These are phyloP conservation scores for Endoconidiophora polonica DNA, from an alignment of 2,329 filamentous ascomycete genomes.

Conservation along the genomic window DNA sequence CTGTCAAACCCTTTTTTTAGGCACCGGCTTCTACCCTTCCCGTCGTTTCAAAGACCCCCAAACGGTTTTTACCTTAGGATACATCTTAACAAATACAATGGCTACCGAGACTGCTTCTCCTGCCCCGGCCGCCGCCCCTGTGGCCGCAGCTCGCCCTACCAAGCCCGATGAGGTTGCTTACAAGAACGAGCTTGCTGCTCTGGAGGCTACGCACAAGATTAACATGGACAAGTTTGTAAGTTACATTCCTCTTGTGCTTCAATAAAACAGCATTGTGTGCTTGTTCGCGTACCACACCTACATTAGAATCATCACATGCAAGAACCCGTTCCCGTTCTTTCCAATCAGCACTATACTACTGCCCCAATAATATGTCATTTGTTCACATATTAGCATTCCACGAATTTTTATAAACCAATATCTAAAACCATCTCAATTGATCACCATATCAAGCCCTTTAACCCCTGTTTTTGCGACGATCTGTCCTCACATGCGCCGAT, in stretches of 20 bases:
- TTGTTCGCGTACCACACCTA: slow-evolving; percentile 8
- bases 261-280: too few relatives aligned
- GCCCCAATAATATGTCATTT: not conserved
- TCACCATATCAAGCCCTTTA: too few relatives aligned
- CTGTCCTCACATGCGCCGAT: too few relatives aligned
- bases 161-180: slow-evolving; percentile 77
- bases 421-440: too few relatives aligned
- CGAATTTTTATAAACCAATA: too few relatives aligned
- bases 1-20: slow-evolving; percentile 1
- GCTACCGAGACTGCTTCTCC: slow-evolving; percentile 29
- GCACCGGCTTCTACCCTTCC: not conserved
- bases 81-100: slow-evolving; percentile 3
- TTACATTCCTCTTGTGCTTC: slow-evolving; percentile 8
- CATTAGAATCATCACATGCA: not conserved
- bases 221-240: slow-evolving; percentile 44
- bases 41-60: not conserved
- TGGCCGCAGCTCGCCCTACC: slow-evolving; percentile 40
- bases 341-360: too few relatives aligned
- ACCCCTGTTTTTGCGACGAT: too few relatives aligned
- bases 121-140: slow-evolving; percentile 25
- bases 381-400: slow-evolving; percentile 10
- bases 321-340: slow-evolving; percentile 7
- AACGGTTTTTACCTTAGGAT: not conserved
- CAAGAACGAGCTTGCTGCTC: slow-evolving; percentile 61
- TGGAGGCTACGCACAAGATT: slow-evolving; percentile 72